These are phyloP conservation scores for Lactarius quietus DNA, from an alignment of 768 basidiomycete genomes.

Conservation along the genomic window DNA sequence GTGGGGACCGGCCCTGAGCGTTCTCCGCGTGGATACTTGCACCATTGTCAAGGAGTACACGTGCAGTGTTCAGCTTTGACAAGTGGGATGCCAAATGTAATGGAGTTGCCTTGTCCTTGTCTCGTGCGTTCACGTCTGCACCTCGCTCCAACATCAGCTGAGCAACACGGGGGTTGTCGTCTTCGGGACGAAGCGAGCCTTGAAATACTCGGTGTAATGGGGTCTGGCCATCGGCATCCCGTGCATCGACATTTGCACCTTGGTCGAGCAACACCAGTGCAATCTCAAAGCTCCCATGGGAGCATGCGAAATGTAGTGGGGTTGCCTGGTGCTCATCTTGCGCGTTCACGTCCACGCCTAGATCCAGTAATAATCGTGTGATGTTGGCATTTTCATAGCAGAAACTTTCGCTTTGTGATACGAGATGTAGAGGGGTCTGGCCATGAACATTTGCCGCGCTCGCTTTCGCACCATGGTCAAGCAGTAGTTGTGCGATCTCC, in stretches of 20 bases:
- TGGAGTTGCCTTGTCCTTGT: not conserved
- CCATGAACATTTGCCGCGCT: not conserved
- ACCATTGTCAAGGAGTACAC: not conserved
- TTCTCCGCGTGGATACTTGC: not conserved
- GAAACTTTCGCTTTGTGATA: accelerated
- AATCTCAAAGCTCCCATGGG: not conserved
- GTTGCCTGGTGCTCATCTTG: not conserved
- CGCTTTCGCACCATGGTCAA: not conserved
- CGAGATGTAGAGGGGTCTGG: not conserved
- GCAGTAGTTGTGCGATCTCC: not conserved
- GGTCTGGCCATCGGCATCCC: not conserved
- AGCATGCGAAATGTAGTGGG: not conserved
- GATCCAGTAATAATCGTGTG: not conserved
- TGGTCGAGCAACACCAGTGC: not conserved
- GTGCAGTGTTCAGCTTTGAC: accelerated
- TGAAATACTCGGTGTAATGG: not conserved
- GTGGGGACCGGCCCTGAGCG: not conserved
- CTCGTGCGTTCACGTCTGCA: not conserved
- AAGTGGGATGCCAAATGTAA: not conserved
- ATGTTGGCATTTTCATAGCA: not conserved
- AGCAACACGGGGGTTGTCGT: too few species aligned
- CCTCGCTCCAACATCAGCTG: not conserved
- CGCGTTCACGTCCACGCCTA: not conserved
- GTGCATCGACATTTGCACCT: not conserved
- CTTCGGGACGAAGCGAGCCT: too few species aligned